Evolutionary conservation across 1,139 yeast genomes (phyloP).

Genomic region (Neolecta irregularis): DNA sequence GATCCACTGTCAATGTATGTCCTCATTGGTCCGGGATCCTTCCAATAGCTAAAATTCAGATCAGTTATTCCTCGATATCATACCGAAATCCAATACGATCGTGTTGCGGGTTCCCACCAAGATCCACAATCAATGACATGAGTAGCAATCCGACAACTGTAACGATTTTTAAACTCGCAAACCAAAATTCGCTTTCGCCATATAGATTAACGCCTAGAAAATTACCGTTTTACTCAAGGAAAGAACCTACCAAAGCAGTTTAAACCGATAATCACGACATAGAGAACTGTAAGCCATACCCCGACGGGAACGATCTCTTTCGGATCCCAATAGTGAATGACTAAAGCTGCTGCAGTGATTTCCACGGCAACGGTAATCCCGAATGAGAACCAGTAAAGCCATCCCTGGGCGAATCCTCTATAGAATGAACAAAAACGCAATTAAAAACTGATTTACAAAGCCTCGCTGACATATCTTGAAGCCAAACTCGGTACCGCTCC

Average conservation of each 20-base stretch:
- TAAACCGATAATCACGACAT: constrained; percentile 35
- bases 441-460: constrained; percentile 38
- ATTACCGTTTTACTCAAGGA: too few species aligned
- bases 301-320: constrained; percentile 46
- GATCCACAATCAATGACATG: constrained; percentile 52
- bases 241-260: too few species aligned
- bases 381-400: constrained; percentile 81
- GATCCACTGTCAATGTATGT: constrained; percentile 28
- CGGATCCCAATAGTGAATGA: constrained; percentile 49
- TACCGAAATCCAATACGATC: constrained; percentile 53
- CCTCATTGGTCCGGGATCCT: constrained; percentile 46
- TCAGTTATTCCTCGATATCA: too few species aligned
- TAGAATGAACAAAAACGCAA: constrained; percentile 32
- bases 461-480: constrained; percentile 7
- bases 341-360: constrained; percentile 63
- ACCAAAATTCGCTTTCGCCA: constrained; percentile 57
- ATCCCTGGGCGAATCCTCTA: constrained; percentile 76
- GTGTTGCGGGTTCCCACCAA: constrained; percentile 46
- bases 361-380: constrained; percentile 74
- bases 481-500: constrained; percentile 44
- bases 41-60: too few species aligned
- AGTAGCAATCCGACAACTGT: constrained; percentile 59
- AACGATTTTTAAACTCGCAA: constrained; percentile 50
- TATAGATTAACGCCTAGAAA: constrained; percentile 47
- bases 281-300: constrained; percentile 63